Evolutionary conservation across 2,329 filamentous ascomycete species (phyloP).

Genomic region (Pseudogymnoascus sp.): DNA sequence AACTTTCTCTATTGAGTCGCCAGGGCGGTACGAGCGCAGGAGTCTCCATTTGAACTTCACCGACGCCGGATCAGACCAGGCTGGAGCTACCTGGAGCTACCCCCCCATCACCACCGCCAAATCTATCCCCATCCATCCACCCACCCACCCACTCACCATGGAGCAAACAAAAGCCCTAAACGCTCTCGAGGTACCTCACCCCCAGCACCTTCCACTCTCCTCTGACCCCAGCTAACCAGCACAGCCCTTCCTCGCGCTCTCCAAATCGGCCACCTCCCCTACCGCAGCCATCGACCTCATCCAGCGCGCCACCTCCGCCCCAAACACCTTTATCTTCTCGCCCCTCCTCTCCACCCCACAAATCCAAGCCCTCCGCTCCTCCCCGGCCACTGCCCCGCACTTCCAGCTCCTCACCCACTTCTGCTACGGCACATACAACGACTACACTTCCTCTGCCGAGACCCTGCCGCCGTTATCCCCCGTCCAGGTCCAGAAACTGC

Average conservation of each 20-base stretch:
- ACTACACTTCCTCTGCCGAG: constrained; percentile 47
- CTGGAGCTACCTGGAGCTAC: constrained; percentile 11
- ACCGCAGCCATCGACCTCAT: constrained; percentile 81
- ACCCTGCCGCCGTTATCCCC: constrained; percentile 62
- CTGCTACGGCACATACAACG: constrained; percentile 79
- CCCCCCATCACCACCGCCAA: constrained; percentile 11
- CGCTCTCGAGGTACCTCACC: constrained; percentile 49
- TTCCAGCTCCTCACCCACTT: constrained; percentile 77
- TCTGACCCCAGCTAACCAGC: constrained; percentile 25
- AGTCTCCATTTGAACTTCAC: neutral
- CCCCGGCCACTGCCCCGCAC: constrained; percentile 54
- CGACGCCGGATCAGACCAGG: neutral
- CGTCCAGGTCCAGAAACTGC: constrained; percentile 73
- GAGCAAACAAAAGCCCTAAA: constrained; percentile 63
- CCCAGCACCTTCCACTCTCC: neutral
- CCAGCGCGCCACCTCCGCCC: constrained; percentile 76
- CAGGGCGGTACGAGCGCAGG: neutral
- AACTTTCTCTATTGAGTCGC: neutral
- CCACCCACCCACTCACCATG: constrained; percentile 42
- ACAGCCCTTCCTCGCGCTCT: constrained; percentile 83
- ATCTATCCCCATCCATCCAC: constrained; percentile 11
- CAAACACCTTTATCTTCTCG: constrained; percentile 85
- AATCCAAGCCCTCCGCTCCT: constrained; percentile 60
- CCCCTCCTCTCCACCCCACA: constrained; percentile 79
- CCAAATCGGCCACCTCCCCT: constrained; percentile 75